Conservation (phyloP, 805 yeast genomes). For the Candida berthetii region DNA sequence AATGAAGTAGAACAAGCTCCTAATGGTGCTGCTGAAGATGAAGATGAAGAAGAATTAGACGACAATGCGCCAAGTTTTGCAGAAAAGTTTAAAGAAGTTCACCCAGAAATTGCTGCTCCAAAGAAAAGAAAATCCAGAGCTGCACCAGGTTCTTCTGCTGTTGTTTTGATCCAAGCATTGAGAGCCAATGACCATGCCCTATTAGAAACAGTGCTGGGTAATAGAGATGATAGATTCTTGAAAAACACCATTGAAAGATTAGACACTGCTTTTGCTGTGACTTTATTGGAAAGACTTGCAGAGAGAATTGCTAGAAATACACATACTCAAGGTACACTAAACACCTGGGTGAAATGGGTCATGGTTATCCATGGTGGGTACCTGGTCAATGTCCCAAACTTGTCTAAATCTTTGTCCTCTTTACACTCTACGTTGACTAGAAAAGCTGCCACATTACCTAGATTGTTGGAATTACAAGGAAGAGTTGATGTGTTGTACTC, state of each 20-base stretch:
- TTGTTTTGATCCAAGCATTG: slow-evolving; percentile 83
- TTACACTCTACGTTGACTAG: slow-evolving; percentile 60
- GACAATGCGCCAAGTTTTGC: slow-evolving; percentile 43
- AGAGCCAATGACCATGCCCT: slow-evolving; percentile 81
- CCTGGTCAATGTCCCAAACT: slow-evolving; percentile 35
- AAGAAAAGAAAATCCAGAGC: slow-evolving; percentile 39
- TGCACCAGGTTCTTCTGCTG: slow-evolving; percentile 72
- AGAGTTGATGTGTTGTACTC: slow-evolving; percentile 63
- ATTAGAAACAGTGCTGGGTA: slow-evolving; percentile 72
- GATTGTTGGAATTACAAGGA: slow-evolving; percentile 76
- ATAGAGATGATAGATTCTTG: slow-evolving; percentile 44
- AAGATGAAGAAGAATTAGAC: slow-evolving; percentile 32
- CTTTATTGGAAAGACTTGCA: slow-evolving; percentile 53
- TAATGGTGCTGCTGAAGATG: slow-evolving; percentile 24
- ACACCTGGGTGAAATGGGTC: slow-evolving; percentile 84
- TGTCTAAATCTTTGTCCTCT: slow-evolving; percentile 50
- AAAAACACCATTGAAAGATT: slow-evolving; percentile 50
- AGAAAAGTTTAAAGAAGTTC: slow-evolving; percentile 39
- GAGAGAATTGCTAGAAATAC: slow-evolving; percentile 55
- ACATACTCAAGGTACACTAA: slow-evolving; percentile 42
- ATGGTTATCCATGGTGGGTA: slow-evolving; percentile 79
- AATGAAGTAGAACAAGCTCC: slow-evolving; percentile 12
- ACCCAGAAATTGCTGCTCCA: slow-evolving; percentile 17
- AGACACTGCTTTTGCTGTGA: slow-evolving; percentile 46
- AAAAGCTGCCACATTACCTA: slow-evolving; percentile 64